Conservation (phyloP, 208 protist species). For the Angomonas ambiguus region DNA sequence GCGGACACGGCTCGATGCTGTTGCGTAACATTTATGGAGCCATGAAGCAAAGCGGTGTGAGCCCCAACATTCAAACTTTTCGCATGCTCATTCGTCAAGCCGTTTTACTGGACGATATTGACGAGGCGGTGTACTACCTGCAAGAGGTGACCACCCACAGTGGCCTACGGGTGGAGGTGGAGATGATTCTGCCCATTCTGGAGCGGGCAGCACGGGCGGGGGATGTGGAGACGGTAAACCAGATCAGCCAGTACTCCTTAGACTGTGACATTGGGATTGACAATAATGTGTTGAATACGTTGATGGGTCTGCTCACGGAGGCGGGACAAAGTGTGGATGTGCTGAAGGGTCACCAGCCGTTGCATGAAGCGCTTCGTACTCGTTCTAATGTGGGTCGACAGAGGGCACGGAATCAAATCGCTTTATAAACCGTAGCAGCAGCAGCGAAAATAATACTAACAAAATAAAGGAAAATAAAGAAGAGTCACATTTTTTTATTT, state of each 20-base stretch:
- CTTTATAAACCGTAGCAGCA: too few species aligned
- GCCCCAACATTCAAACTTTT: constrained; percentile 69
- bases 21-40: constrained; percentile 55
- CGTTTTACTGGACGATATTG: constrained; percentile 59
- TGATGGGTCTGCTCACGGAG: constrained; percentile 60
- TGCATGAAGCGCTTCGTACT: constrained; percentile 79
- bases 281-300: constrained; percentile 50
- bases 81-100: constrained; percentile 82
- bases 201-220: constrained; percentile 74
- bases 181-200: constrained; percentile 82
- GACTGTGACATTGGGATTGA: constrained; percentile 85
- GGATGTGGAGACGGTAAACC: constrained; percentile 70
- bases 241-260: constrained; percentile 69
- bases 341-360: constrained; percentile 60
- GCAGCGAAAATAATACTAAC: too few species aligned
- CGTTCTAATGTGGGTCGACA: constrained; percentile 72
- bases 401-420: constrained; percentile 53
- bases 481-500: too few species aligned
- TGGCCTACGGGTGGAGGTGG: constrained; percentile 78
- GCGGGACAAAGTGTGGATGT: constrained; percentile 66
- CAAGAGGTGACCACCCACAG: constrained; percentile 49
- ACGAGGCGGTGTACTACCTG: constrained; percentile 75
- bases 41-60: constrained; percentile 55
- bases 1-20: constrained; percentile 42
- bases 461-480: too few species aligned